Conservation (phyloP, 768 basidiomycete genomes). For the Sarcodon aspratus region DNA sequence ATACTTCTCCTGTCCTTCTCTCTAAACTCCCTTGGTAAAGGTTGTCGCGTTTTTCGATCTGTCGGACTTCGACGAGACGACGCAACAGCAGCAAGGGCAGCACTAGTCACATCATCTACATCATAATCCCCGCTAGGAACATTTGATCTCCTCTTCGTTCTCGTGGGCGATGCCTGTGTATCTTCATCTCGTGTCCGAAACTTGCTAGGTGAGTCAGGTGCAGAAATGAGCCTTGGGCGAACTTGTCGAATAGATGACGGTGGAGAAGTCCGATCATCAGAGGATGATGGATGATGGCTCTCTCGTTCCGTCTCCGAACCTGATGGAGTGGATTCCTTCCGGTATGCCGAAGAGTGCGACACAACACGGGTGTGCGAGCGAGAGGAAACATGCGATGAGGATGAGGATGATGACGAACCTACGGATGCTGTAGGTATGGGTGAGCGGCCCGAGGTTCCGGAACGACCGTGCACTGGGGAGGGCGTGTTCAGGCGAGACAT, state of each 20-base stretch:
- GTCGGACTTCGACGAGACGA: constrained; percentile 42
- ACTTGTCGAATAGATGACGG: constrained; percentile 21
- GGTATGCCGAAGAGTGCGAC: constrained; percentile 14
- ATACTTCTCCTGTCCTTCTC: constrained; percentile 22
- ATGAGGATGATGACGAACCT: constrained; percentile 21
- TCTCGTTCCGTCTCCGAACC: constrained; percentile 82
- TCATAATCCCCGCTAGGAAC: constrained; percentile 9
- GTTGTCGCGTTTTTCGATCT: constrained; percentile 30
- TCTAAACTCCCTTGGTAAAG: constrained; percentile 39
- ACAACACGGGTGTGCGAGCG: constrained; percentile 13
- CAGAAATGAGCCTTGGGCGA: constrained; percentile 35
- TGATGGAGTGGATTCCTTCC: constrained; percentile 27
- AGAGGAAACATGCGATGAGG: constrained; percentile 23
- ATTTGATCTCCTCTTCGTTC: constrained; percentile 1
- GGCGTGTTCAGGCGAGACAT: constrained; percentile 47
- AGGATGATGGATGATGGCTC: constrained; percentile 25
- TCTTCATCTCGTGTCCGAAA: not conserved
- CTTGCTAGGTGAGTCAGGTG: constrained; percentile 34
- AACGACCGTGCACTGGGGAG: constrained; percentile 23
- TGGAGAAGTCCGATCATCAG: constrained; percentile 26
- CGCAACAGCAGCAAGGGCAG: constrained; percentile 52
- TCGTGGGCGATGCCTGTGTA: constrained; percentile 3
- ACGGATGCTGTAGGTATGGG: constrained; percentile 20
- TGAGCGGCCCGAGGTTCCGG: constrained; percentile 19
- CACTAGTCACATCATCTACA: constrained; percentile 33